These are phyloP conservation scores for Erysimum cheiri DNA, from an alignment of 441 rosid genomes.

Conservation along the genomic window DNA sequence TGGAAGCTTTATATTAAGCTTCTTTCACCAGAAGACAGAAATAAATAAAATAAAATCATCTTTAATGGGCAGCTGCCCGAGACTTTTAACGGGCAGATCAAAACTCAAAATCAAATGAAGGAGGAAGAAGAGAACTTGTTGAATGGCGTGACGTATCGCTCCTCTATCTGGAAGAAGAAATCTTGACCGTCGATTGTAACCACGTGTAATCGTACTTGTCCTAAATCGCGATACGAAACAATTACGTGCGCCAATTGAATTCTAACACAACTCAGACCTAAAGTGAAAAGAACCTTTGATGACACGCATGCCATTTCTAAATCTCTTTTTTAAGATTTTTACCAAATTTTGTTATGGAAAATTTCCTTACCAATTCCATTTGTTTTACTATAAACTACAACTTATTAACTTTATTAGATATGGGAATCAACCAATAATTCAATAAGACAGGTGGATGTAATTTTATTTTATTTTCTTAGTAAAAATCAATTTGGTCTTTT, in stretches of 20 bases:
- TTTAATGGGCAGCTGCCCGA: conserved; percentile 58
- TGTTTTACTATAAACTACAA: conserved; percentile 36
- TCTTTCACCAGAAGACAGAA: not conserved
- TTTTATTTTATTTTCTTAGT: not conserved
- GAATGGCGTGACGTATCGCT: conserved; percentile 52
- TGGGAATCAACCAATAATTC: conserved; percentile 20
- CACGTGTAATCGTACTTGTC: conserved; percentile 52
- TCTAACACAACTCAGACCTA: conserved; percentile 41
- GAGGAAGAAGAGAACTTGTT: conserved; percentile 28
- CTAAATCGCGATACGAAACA: conserved; percentile 8
- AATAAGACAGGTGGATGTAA: not conserved
- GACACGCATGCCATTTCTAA: conserved; percentile 54
- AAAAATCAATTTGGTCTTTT: not conserved
- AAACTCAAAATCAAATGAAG: conserved; percentile 25
- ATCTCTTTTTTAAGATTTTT: conserved; percentile 20
- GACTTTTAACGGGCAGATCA: conserved; percentile 46
- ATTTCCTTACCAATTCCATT: conserved; percentile 10
- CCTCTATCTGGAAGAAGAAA: conserved; percentile 42
- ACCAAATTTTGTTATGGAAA: conserved; percentile 8
- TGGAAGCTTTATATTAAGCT: conserved; percentile 40
- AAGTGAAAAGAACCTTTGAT: conserved; percentile 44
- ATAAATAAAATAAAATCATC: not conserved
- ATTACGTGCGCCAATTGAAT: conserved; percentile 56
- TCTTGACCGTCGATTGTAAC: conserved; percentile 55
- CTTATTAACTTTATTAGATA: conserved; percentile 13